Evolutionary conservation across 1,139 yeast genomes (phyloP).

Genomic region (Candida dubliniensis): DNA sequence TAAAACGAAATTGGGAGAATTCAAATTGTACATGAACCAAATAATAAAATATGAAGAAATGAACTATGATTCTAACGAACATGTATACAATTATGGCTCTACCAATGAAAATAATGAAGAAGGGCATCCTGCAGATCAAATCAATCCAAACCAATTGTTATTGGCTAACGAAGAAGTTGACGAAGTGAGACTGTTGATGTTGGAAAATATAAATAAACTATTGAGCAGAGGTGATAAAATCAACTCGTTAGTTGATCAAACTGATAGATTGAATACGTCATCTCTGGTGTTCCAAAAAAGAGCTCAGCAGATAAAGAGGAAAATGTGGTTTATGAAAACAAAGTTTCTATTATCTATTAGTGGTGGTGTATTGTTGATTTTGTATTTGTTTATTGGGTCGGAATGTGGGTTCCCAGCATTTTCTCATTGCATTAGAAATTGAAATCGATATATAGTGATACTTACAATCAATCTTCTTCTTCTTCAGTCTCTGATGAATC

Average conservation of each 20-base stretch:
- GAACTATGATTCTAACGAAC: conserved; percentile 40
- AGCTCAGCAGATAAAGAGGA: conserved; percentile 63
- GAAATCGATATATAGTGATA: background rate
- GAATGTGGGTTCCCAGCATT: conserved; percentile 54
- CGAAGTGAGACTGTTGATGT: conserved; percentile 61
- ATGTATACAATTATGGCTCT: conserved; percentile 38
- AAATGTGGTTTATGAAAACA: conserved; percentile 65
- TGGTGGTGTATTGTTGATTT: conserved; percentile 26
- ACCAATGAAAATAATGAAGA: conserved; percentile 14
- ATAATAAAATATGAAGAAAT: conserved; percentile 51
- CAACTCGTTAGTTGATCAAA: conserved; percentile 73
- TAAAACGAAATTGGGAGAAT: conserved; percentile 43
- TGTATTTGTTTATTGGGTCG: conserved; percentile 46
- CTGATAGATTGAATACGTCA: conserved; percentile 68
- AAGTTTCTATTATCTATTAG: conserved; percentile 39
- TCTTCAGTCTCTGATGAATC: conserved; percentile 15
- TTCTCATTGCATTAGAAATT: conserved; percentile 23
- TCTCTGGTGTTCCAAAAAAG: conserved; percentile 73
- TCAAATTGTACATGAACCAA: conserved; percentile 52
- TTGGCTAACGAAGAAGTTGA: conserved; percentile 51
- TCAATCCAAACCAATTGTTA: conserved; percentile 41
- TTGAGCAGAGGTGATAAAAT: conserved; percentile 82
- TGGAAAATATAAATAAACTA: conserved; percentile 66
- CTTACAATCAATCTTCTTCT: conserved; percentile 6
- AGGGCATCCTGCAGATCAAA: conserved; percentile 19